Percentiles rank a stretch among this genome's conserved stretches.
Conservation (phyloP, 139 green algal genomes). For the Penium margaritaceum region DNA sequence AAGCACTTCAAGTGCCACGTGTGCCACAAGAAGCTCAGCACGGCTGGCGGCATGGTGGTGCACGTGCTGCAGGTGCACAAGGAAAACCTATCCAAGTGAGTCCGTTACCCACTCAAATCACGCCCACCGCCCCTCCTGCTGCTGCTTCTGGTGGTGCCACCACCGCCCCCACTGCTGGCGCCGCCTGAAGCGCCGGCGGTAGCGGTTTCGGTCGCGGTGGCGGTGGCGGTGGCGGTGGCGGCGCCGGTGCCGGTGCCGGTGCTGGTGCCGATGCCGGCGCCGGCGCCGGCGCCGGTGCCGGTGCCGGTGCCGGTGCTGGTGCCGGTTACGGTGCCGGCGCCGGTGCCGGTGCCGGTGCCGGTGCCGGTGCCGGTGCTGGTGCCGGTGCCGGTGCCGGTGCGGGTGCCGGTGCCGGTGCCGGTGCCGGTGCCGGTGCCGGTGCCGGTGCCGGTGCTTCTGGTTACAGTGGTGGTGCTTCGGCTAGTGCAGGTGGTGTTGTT, state of each 20-base stretch:
- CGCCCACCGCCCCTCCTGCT: too few species aligned
- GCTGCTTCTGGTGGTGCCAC: too few species aligned
- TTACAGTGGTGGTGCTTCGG: neutral
- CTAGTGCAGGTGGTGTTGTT: too few species aligned
- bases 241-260: neutral
- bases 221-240: neutral
- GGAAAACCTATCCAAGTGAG: slow-evolving; percentile 55
- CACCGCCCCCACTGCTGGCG: neutral
- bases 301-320: neutral
- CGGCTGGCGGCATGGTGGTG: slow-evolving; percentile 67
- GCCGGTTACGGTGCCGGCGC: neutral
- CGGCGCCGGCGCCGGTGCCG: neutral
- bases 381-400: neutral
- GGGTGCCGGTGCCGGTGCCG: neutral
- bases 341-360: neutral
- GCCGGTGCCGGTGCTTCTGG: neutral
- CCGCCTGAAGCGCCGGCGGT: too few species aligned
- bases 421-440: neutral
- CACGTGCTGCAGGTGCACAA: slow-evolving; percentile 86
- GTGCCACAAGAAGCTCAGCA: slow-evolving; percentile 74
- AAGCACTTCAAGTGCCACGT: slow-evolving; percentile 76
- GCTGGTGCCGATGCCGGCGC: slow-evolving; percentile 2
- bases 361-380: too few species aligned
- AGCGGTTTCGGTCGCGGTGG: neutral
- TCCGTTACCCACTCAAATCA: too few species aligned